These are phyloP conservation scores for Craterostigma plantagineum DNA, from an alignment of 257 asterid species.

Conservation along the genomic window DNA sequence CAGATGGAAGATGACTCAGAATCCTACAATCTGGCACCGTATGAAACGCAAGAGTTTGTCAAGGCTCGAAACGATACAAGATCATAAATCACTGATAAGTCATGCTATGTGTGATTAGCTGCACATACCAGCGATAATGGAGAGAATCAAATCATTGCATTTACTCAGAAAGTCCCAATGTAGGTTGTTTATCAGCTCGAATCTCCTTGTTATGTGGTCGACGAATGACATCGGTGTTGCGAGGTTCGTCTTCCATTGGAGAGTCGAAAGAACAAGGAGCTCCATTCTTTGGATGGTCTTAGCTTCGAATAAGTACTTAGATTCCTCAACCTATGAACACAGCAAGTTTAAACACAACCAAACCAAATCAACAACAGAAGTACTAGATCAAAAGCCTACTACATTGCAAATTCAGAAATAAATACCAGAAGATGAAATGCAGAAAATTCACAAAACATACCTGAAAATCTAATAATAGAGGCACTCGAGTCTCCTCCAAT, in stretches of 20 bases:
- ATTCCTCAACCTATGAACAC: constrained; percentile 40
- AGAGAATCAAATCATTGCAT: constrained; percentile 48
- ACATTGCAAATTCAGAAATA: constrained; percentile 8
- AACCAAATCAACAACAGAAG: too few species aligned
- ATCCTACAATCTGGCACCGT: constrained; percentile 45
- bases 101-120: too few species aligned
- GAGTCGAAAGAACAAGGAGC: constrained; percentile 56
- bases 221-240: constrained; percentile 72
- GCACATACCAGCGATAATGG: constrained; percentile 27
- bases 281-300: constrained; percentile 86
- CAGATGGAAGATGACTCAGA: constrained; percentile 18
- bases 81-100: not conserved
- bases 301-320: constrained; percentile 63
- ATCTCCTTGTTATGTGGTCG: constrained; percentile 76
- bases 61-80: not conserved
- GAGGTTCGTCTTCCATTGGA: constrained; percentile 72
- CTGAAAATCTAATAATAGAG: constrained; percentile 58
- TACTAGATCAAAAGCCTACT: constrained; percentile 9
- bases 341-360: constrained; percentile 9
- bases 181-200: constrained; percentile 27
- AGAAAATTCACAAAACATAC: constrained; percentile 15
- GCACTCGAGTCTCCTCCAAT: constrained; percentile 79
- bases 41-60: constrained; percentile 2
- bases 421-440: too few species aligned
- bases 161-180: constrained; percentile 45